Percentiles rank a stretch among this genome's conserved stretches.
Conservation (phyloP, 2,329 filamentous ascomycete species). For the Arthrobotrys sinensis region DNA sequence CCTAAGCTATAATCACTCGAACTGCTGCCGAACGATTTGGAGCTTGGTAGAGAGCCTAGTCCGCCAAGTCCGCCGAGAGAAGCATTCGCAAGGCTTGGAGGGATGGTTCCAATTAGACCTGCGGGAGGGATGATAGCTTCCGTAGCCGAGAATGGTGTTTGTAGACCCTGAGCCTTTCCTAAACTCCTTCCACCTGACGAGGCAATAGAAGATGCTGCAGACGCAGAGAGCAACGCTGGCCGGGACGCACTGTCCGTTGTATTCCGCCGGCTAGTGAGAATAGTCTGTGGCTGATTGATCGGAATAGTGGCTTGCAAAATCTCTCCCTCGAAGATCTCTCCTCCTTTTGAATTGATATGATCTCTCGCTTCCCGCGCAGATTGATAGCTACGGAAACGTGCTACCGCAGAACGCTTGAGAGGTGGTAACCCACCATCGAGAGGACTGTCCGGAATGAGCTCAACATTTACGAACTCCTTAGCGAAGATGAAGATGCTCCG, state of each 20-base stretch:
- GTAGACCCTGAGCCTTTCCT: constrained; percentile 49
- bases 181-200: constrained; percentile 47
- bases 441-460: constrained; percentile 58
- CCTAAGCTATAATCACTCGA: constrained; percentile 58
- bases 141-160: constrained; percentile 46
- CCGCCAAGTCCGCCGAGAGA: constrained; percentile 48
- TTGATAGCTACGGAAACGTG: constrained; percentile 62
- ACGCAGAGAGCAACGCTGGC: constrained; percentile 44
- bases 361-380: constrained; percentile 64
- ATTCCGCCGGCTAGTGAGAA: constrained; percentile 54
- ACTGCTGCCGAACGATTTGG: constrained; percentile 55
- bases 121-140: constrained; percentile 52
- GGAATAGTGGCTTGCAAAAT: constrained; percentile 55
- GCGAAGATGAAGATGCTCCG: constrained; percentile 63
- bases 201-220: constrained; percentile 46
- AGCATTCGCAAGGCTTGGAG: constrained; percentile 50
- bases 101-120: constrained; percentile 57
- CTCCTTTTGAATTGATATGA: constrained; percentile 60
- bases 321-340: constrained; percentile 60
- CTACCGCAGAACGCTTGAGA: constrained; percentile 62
- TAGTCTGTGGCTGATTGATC: constrained; percentile 42
- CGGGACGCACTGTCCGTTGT: constrained; percentile 57
- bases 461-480: constrained; percentile 61
- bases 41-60: constrained; percentile 43
- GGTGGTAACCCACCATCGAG: constrained; percentile 50